phyloP scores from a whole-genome alignment of 305 asterid species.

The Fraxinus sp. region DNA sequence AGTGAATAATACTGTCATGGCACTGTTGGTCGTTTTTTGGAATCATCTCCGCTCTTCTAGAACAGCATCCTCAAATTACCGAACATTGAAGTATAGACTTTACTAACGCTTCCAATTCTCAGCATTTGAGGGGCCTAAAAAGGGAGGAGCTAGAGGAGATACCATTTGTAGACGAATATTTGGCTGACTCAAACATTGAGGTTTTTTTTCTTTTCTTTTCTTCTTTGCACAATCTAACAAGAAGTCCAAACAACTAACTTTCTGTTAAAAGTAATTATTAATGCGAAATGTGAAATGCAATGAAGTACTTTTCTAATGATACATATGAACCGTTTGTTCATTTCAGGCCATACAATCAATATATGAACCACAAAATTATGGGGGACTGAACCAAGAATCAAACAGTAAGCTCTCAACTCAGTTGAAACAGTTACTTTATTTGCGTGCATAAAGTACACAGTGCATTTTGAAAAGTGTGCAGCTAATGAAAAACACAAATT shows the following conservation, averaged over 20 bases:
- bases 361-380: slow-evolving; percentile 42
- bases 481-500: slow-evolving; percentile 9
- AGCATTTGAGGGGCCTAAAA: slow-evolving; percentile 63
- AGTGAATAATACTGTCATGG: neutral
- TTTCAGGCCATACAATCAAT: slow-evolving; percentile 39
- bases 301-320: neutral
- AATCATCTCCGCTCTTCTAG: neutral
- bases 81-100: slow-evolving; percentile 9
- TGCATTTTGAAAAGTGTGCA: slow-evolving; percentile 3
- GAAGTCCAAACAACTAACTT: slow-evolving; percentile 20
- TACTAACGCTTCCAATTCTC: slow-evolving; percentile 33
- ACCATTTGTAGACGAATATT: slow-evolving; percentile 55
- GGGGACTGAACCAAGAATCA: slow-evolving; percentile 35
- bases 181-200: slow-evolving; percentile 64
- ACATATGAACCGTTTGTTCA: neutral
- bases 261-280: neutral
- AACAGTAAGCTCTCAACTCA: slow-evolving; percentile 41
- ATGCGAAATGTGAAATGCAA: neutral
- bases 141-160: slow-evolving; percentile 76
- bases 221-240: slow-evolving; percentile 5
- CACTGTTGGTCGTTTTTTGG: neutral
- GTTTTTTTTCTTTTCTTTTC: slow-evolving; percentile 28
- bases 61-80: slow-evolving; percentile 16
- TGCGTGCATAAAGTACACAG: slow-evolving; percentile 1
- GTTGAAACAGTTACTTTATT: slow-evolving; percentile 13